phyloP scores from a whole-genome alignment of 306 rosid species.

The Abrus precatorius region DNA sequence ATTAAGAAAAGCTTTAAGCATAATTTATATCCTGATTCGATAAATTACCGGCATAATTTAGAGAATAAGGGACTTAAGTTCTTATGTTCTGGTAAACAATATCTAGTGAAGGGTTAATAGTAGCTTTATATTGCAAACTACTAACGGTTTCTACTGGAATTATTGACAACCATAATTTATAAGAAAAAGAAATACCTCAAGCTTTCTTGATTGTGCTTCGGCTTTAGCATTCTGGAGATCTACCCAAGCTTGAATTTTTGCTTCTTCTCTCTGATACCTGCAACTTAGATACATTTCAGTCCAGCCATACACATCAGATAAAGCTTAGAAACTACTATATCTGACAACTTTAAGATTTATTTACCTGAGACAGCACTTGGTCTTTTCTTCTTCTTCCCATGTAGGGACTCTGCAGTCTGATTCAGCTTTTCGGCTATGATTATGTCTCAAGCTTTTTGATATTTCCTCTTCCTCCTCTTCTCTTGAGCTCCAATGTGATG shows the following conservation, averaged over 20 bases:
- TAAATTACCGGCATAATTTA: neutral
- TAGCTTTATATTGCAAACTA: neutral
- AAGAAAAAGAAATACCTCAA: slow-evolving; percentile 73
- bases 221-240: slow-evolving; percentile 97
- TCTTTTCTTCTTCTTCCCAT: slow-evolving; percentile 94
- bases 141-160: neutral
- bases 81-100: neutral
- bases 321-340: neutral
- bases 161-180: slow-evolving; percentile 28
- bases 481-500: slow-evolving; percentile 92
- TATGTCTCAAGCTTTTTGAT: slow-evolving; percentile 93
- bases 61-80: neutral
- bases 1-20: neutral
- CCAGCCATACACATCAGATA: neutral
- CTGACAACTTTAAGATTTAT: slow-evolving; percentile 12
- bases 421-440: slow-evolving; percentile 61
- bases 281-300: slow-evolving; percentile 35
- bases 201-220: slow-evolving; percentile 95
- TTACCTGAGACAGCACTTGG: slow-evolving; percentile 85
- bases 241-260: slow-evolving; percentile 96
- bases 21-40: neutral
- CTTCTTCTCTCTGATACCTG: slow-evolving; percentile 98
- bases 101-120: neutral
- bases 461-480: slow-evolving; percentile 96
- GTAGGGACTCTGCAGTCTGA: slow-evolving; percentile 74